A percentile compares a stretch with the other conserved stretches of the same genome.
These are phyloP conservation scores for Fusarium sp. DNA, from an alignment of 2,329 filamentous ascomycete genomes.

Conservation along the genomic window DNA sequence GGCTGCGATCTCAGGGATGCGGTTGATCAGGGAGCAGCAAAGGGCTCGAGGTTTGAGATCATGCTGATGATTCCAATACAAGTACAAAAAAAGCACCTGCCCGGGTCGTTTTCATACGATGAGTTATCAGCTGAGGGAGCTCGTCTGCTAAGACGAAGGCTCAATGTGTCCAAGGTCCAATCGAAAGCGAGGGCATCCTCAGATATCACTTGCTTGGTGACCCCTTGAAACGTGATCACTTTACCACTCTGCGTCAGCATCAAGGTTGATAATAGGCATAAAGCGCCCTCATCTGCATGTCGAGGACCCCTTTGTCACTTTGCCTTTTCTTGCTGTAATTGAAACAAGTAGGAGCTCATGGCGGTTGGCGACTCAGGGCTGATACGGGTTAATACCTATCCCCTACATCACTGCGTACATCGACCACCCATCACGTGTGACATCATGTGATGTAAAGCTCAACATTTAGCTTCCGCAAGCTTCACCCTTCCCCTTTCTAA, in stretches of 20 bases:
- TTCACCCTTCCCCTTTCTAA: constrained; percentile 29
- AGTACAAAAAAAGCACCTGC: background rate
- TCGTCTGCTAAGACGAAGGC: background rate
- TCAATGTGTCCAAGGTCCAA: background rate
- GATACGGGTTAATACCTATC: background rate
- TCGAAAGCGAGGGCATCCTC: background rate
- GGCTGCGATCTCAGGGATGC: constrained; percentile 11
- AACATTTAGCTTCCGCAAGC: constrained; percentile 8
- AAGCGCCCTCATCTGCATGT: background rate
- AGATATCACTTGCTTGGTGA: background rate
- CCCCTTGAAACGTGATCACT: constrained; percentile 1
- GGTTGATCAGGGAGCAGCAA: background rate
- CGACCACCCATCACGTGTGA: background rate
- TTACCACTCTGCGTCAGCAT: background rate
- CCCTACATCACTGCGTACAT: background rate
- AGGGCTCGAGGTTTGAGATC: background rate
- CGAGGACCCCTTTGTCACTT: background rate
- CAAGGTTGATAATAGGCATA: background rate
- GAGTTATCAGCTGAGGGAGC: background rate
- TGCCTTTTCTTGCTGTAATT: background rate
- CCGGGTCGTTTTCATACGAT: background rate
- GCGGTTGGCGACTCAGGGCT: too few species aligned
- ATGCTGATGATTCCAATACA: background rate
- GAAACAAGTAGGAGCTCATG: background rate
- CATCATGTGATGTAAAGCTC: constrained; percentile 25